Conservation (phyloP, 257 asterid genomes). For the Solanum sejunctum region DNA sequence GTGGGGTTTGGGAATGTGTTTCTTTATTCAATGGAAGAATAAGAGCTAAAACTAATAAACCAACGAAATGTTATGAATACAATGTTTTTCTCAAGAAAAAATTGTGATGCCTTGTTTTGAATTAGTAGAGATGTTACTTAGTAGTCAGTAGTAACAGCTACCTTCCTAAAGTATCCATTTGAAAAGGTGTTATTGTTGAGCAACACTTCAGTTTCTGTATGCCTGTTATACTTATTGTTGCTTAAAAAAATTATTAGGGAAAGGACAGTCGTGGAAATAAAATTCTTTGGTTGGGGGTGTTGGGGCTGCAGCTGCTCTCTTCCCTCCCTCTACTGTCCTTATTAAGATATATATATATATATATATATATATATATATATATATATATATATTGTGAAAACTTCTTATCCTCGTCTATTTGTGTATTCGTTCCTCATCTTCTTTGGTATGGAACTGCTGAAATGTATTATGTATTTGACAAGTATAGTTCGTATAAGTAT, state of each 20-base stretch:
- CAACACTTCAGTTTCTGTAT: neutral
- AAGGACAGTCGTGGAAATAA: neutral
- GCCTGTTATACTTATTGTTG: neutral
- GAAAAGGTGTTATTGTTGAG: neutral
- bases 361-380: too few relatives aligned
- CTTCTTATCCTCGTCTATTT: neutral
- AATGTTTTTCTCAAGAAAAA: neutral
- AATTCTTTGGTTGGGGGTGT: neutral
- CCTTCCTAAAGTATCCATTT: neutral
- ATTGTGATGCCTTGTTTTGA: neutral
- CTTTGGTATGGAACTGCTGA: neutral
- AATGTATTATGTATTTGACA: neutral
- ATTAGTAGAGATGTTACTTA: neutral
- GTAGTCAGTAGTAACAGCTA: neutral
- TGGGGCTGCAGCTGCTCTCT: neutral
- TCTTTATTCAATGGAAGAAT: neutral
- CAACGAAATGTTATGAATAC: neutral
- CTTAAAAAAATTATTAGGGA: neutral
- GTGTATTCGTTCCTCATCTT: neutral
- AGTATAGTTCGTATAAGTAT: neutral
- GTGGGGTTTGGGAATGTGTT: neutral
- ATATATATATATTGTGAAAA: neutral
- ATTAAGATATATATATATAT: neutral
- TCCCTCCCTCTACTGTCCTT: neutral
- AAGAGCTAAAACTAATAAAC: neutral